These are phyloP conservation scores for Staphylotrichum tortipilum DNA, from an alignment of 495 filamentous ascomycete genomes.

Conservation along the genomic window DNA sequence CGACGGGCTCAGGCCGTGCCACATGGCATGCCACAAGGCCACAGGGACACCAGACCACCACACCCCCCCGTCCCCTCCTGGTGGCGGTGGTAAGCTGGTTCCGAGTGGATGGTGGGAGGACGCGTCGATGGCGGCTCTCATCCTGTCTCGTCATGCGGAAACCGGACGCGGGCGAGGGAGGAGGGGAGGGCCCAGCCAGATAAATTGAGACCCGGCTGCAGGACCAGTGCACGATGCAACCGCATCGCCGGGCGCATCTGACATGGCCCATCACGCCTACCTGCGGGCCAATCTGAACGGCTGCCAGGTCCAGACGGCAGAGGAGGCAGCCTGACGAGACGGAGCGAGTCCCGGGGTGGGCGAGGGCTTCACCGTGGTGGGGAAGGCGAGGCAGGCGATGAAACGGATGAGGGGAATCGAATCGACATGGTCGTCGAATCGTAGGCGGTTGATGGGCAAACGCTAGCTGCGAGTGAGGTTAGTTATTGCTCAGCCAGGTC, in stretches of 20 bases:
- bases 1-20: constrained; percentile 15
- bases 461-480: not conserved
- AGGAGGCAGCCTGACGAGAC: not conserved
- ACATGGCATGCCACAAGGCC: constrained; percentile 16
- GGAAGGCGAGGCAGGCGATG: not conserved
- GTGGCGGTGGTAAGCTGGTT: not conserved
- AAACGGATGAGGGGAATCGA: not conserved
- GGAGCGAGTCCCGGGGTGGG: not conserved
- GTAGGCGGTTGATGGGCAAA: not conserved
- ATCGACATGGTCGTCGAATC: not conserved
- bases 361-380: not conserved
- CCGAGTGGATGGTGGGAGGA: not conserved
- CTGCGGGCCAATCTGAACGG: not conserved
- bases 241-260: constrained; percentile 7
- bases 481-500: not conserved
- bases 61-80: too few species aligned
- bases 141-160: constrained; percentile 10
- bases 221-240: constrained; percentile 6
- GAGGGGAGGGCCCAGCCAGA: too few species aligned
- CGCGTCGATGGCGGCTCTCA: too few species aligned
- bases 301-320: not conserved
- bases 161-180: not conserved
- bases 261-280: constrained; percentile 8
- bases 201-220: constrained; percentile 11
- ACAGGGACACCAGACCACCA: too few species aligned